Evolutionary conservation across 2,329 filamentous ascomycete genomes (phyloP).

Genomic region (Claviceps humidiphila): DNA sequence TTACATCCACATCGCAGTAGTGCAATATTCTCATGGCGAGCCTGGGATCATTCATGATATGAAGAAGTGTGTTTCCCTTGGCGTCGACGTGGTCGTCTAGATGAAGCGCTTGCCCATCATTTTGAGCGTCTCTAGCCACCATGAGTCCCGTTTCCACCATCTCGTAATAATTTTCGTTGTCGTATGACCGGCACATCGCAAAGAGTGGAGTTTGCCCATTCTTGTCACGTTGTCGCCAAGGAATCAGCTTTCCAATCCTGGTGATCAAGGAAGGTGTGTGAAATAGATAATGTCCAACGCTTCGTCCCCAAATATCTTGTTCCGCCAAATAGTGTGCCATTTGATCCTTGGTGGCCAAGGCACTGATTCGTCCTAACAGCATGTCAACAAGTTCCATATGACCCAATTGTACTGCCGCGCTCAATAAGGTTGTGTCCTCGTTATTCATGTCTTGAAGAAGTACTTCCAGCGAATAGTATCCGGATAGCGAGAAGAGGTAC

Average conservation of each 20-base stretch:
- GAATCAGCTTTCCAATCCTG: constrained; percentile 62
- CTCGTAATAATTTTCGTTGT: constrained; percentile 69
- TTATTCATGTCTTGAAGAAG: constrained; percentile 78
- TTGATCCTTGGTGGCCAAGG: constrained; percentile 38
- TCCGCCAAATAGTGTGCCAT: constrained; percentile 56
- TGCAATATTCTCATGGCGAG: constrained; percentile 65
- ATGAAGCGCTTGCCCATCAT: constrained; percentile 68
- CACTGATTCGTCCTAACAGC: constrained; percentile 58
- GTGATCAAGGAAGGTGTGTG: constrained; percentile 72
- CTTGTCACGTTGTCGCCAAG: constrained; percentile 84
- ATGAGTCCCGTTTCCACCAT: constrained; percentile 80
- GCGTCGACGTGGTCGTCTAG: constrained; percentile 84
- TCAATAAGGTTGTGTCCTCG: constrained; percentile 79
- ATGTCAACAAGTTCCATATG: constrained; percentile 62
- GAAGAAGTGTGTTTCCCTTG: constrained; percentile 90
- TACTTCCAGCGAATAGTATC: constrained; percentile 58
- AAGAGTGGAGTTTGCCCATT: constrained; percentile 98
- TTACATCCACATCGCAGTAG: constrained; percentile 86
- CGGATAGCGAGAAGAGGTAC: constrained; percentile 65
- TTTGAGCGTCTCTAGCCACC: constrained; percentile 60
- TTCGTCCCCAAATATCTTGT: constrained; percentile 76
- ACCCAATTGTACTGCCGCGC: constrained; percentile 78
- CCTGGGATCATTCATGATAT: constrained; percentile 79
- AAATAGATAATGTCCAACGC: constrained; percentile 91
- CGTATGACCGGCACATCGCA: constrained; percentile 87